Evolutionary conservation across 2,329 filamentous ascomycete species (phyloP).

Genomic region (Xylariaceae sp.): DNA sequence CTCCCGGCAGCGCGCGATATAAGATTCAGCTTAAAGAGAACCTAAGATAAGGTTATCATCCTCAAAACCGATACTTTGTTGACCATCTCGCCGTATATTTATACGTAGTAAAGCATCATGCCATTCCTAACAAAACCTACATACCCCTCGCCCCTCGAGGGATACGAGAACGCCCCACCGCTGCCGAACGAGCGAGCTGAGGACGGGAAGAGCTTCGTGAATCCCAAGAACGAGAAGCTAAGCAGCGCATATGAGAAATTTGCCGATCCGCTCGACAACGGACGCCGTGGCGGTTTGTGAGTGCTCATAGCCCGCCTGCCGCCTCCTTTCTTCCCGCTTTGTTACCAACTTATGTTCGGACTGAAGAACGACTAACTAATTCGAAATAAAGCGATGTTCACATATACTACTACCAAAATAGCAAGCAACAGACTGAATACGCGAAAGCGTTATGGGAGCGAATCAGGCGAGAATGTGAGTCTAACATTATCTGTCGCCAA

Average conservation of each 20-base stretch:
- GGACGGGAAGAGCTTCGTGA: constrained; percentile 80
- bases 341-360: background rate
- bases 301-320: constrained; percentile 34
- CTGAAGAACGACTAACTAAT: background rate
- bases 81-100: background rate
- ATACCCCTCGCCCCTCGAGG: constrained; percentile 63
- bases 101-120: constrained; percentile 7
- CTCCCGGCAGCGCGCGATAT: too few relatives aligned
- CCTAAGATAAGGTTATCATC: constrained; percentile 14
- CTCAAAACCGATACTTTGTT: background rate
- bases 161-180: constrained; percentile 62
- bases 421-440: constrained; percentile 66
- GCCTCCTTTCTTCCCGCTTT: background rate
- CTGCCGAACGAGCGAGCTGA: constrained; percentile 63
- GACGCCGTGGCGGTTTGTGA: constrained; percentile 72
- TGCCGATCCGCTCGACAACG: constrained; percentile 69
- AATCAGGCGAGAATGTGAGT: constrained; percentile 77
- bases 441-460: constrained; percentile 77
- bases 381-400: constrained; percentile 70
- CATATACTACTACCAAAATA: constrained; percentile 78
- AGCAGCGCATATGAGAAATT: constrained; percentile 77
- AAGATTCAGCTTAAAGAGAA: too few relatives aligned
- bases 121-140: constrained; percentile 31
- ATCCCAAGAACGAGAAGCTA: constrained; percentile 59
- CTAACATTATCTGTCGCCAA: background rate